Base-by-base conservation (phyloP, 345 rosid genomes). In the Salix arbutifolia region DNA sequence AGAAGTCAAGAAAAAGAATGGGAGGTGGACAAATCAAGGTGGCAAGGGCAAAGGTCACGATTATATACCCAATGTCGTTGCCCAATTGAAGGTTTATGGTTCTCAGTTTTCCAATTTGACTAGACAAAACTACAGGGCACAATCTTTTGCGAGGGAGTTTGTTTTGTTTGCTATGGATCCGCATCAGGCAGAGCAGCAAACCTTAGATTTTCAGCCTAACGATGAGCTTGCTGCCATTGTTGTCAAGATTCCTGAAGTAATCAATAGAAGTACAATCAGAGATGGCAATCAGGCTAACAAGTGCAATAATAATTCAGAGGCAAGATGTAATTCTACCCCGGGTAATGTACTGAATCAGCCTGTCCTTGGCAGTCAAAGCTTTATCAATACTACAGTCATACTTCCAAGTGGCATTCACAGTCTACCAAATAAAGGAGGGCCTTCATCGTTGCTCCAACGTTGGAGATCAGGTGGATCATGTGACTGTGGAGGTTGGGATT, bases 401-500 rank as follows among this genome's bases (percentile, higher is more conserved):
- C 97, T 95, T 82, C 99, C 99, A 42, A 86, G 96, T 79, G 99
- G 94, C 14, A 76, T 84, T 69, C 99, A 96, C 75, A 84, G 94
- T 77, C 86, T 96, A 60, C 97, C 98, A 46, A 89, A 87, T 80
- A 90, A 87, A 76, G 97, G 97, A 69, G 97, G 89, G 30, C 99
- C 98, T 71, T 91, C 96, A 13, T 90, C 99, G 8, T 73, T 96
- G 84, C 87, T 93, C 71, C 92, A 96, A 62, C 89, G 98, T 4
- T 96, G 98, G 99, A 89, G 83, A 78, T 85, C 97, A 53, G 98
- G 97, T 71, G 99, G 99, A 18, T 85, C 93, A 73, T 96, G 99
- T 73, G 98, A 96, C 77, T 96, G 99, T 77, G 99, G 98, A 77
- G 99, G 98, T 74, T 96, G 99, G 99, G 99, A 96, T 79, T 80